Evolutionary conservation across 2,329 filamentous ascomycete species (phyloP).

Genomic region (Ascochyta koolunga): DNA sequence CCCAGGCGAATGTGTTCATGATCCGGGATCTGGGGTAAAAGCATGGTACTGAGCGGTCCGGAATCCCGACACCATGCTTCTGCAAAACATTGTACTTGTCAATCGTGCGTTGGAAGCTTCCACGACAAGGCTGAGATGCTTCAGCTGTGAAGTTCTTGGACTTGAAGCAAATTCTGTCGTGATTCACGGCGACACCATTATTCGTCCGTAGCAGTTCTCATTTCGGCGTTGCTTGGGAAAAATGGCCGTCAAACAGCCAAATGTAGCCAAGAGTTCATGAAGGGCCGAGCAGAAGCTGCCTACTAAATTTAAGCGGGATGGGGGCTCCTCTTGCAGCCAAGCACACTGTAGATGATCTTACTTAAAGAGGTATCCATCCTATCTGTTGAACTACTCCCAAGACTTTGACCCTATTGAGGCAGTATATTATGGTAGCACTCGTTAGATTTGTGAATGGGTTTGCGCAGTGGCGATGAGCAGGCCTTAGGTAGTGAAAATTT

Average conservation of each 20-base stretch:
- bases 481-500: too few relatives aligned
- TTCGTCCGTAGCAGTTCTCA: not conserved
- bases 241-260: conserved; percentile 7
- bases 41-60: conserved; percentile 6
- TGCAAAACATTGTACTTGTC: not conserved
- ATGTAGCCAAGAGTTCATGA: conserved; percentile 5
- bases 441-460: too few relatives aligned
- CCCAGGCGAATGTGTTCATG: conserved; percentile 1
- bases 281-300: conserved; percentile 11
- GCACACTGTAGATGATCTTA: too few relatives aligned
- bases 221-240: conserved; percentile 4
- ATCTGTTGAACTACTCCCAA: too few relatives aligned
- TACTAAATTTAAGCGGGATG: too few relatives aligned
- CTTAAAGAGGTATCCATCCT: too few relatives aligned
- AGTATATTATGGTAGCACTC: too few relatives aligned
- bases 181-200: not conserved
- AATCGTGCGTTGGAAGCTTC: not conserved
- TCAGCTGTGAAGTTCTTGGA: not conserved
- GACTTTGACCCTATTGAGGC: too few relatives aligned
- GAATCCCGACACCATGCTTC: not conserved
- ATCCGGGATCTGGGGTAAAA: conserved; percentile 11
- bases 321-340: too few relatives aligned
- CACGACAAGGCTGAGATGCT: not conserved
- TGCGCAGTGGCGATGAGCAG: too few relatives aligned
- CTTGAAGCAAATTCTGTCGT: too few relatives aligned